A percentile compares a stretch with the other conserved stretches of the same genome.
phyloP scores from a whole-genome alignment of 257 asterid species.

The Ocimum tenuiflorum region DNA sequence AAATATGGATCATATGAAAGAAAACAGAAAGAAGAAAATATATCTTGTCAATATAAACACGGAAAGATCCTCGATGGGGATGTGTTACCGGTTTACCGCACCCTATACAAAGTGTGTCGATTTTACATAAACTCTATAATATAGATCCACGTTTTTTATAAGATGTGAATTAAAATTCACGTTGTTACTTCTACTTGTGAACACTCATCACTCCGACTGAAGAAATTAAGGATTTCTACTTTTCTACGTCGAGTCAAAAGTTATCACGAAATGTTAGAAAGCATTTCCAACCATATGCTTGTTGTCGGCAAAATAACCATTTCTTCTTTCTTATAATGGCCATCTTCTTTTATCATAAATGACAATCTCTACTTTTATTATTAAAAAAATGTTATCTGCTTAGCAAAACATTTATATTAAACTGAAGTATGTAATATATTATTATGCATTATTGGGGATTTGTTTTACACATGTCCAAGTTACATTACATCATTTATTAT shows the following conservation, averaged over 20 bases:
- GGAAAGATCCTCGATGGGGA: too few relatives aligned
- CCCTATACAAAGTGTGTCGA: too few relatives aligned
- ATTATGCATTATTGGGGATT: too few relatives aligned
- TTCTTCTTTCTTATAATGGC: not conserved
- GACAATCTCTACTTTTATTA: not conserved
- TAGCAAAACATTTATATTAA: not conserved
- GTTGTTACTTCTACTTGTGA: too few relatives aligned
- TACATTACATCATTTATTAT: too few relatives aligned
- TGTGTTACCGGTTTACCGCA: too few relatives aligned
- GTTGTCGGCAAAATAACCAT: conserved; percentile 24
- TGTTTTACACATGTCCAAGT: too few relatives aligned
- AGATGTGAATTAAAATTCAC: too few relatives aligned
- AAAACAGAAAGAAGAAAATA: too few relatives aligned
- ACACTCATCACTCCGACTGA: not conserved
- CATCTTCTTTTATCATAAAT: not conserved
- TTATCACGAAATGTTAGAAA: conserved; percentile 12
- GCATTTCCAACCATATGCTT: conserved; percentile 10
- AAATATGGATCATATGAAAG: not conserved
- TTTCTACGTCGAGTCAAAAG: conserved; percentile 10
- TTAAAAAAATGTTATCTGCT: too few relatives aligned
- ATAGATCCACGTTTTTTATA: too few relatives aligned
- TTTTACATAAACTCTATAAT: too few relatives aligned
- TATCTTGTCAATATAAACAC: not conserved
- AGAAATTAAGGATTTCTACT: conserved; percentile 1
- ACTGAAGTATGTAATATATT: not conserved